Base-by-base conservation (phyloP, 768 basidiomycete species). In the Hortiboletus flavorubellus region DNA sequence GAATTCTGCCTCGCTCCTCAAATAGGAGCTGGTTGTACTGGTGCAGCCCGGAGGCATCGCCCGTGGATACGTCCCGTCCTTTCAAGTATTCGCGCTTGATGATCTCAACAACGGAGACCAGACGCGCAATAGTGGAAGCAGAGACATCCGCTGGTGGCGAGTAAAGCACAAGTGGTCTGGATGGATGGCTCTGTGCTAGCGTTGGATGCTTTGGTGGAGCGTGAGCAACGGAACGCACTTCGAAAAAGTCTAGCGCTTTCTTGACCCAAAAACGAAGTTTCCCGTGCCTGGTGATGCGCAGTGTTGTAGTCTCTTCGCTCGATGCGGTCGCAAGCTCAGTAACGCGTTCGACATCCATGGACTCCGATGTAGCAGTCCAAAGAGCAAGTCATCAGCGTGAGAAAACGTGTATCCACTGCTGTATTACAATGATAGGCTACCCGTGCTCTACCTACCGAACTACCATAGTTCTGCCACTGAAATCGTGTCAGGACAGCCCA, bases 51-150 rank as follows among this genome's bases (percentile, higher is more conserved):
- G 69, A 67, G 29, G 74, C 65, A 42, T 75, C 73, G n/a, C 69
- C 67, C 2, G 75, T 76, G 12, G 71, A 78, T 18, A 68, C 59
- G 40, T 78, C 78, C 7, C 86, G 72, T 15, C 65, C 66, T 52
- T 83, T 83, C 51, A 89, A 57, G 64, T 84, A 92, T 65, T 92
- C 88, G 29, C 92, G 81, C 64, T 93, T 93, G 62, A 92, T 81
- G 53, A 93, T 89, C 69, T 95, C 92, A 1, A 84, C 85, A 4
- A 91, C 87, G 1, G 86, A 83, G 37, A 94, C 75, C 8, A 95
- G 77, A 1, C 86, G 81, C 0, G 89, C 83, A 35, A 74, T 70
- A 0, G 80, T 76, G 3, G 75, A 70, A 15, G 68, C 64, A 4
- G 70, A 71, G 44, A 70, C 64, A 33, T 64, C 45, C 5, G 69